Conservation (phyloP, 441 rosid genomes). For the Erodium trifolium region DNA sequence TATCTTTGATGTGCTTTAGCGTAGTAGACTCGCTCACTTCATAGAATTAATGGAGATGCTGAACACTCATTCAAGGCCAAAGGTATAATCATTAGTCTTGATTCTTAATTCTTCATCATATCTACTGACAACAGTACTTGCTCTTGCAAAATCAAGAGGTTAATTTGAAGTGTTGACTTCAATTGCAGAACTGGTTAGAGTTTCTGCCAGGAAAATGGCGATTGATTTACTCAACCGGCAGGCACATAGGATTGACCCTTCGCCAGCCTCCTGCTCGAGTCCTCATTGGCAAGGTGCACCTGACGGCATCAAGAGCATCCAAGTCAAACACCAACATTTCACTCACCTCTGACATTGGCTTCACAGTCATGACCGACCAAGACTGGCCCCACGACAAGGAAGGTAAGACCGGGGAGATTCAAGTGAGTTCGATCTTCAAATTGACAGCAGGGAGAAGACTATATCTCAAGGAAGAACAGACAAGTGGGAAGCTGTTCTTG, state of each 20-base stretch:
- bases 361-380: constrained; percentile 44
- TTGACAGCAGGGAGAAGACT: constrained; percentile 56
- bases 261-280: constrained; percentile 65
- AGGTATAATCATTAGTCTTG: constrained; percentile 31
- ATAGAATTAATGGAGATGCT: constrained; percentile 89
- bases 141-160: too few species aligned
- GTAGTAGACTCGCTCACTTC: constrained; percentile 70
- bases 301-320: constrained; percentile 42
- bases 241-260: constrained; percentile 76
- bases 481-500: constrained; percentile 38
- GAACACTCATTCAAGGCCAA: constrained; percentile 73
- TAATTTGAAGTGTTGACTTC: not conserved
- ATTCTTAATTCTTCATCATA: not conserved
- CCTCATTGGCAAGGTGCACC: constrained; percentile 57
- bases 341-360: constrained; percentile 50
- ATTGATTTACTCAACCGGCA: constrained; percentile 69
- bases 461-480: constrained; percentile 63
- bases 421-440: constrained; percentile 49
- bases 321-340: constrained; percentile 32
- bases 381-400: constrained; percentile 76
- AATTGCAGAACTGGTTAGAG: constrained; percentile 67
- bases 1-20: constrained; percentile 32
- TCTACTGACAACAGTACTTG: not conserved
- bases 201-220: constrained; percentile 91
- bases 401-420: constrained; percentile 51